phyloP scores from a whole-genome alignment of 2,329 filamentous ascomycete species.

The Diaporthe sp. region DNA sequence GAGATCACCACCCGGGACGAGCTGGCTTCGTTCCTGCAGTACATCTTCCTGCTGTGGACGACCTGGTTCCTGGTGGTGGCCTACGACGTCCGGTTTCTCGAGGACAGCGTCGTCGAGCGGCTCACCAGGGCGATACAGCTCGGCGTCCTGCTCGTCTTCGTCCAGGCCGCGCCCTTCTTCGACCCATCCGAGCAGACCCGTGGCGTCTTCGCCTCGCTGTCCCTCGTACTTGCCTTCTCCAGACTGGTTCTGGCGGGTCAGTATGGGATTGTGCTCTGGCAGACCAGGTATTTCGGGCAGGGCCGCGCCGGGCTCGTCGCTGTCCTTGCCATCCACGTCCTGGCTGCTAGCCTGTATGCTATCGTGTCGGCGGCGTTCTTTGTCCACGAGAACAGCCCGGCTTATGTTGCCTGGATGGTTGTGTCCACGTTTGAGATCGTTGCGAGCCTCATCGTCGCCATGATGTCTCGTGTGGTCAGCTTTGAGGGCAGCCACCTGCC shows the following conservation, averaged over 20 bases:
- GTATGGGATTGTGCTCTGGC: slow-evolving; percentile 29
- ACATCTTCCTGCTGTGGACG: slow-evolving; percentile 26
- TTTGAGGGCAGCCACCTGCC: slow-evolving; percentile 28
- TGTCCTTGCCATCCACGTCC: slow-evolving; percentile 8
- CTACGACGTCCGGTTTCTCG: slow-evolving; percentile 26
- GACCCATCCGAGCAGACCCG: slow-evolving; percentile 7
- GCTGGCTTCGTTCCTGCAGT: slow-evolving; percentile 30
- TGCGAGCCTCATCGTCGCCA: slow-evolving; percentile 15
- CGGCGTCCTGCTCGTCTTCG: slow-evolving; percentile 14
- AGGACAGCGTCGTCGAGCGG: slow-evolving; percentile 31
- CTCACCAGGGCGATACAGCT: slow-evolving; percentile 27
- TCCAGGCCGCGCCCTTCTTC: slow-evolving; percentile 23
- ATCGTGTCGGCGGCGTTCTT: slow-evolving; percentile 25
- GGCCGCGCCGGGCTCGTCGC: slow-evolving; percentile 12
- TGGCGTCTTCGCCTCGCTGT: slow-evolving; percentile 30
- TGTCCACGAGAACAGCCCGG: slow-evolving; percentile 16
- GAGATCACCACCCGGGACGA: slow-evolving; percentile 23
- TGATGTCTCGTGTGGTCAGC: slow-evolving; percentile 25
- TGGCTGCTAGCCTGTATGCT: slow-evolving; percentile 16
- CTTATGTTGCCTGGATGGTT: slow-evolving; percentile 28
- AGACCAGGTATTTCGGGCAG: slow-evolving; percentile 17
- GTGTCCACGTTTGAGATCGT: slow-evolving; percentile 22
- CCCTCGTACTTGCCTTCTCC: neutral
- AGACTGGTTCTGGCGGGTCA: slow-evolving; percentile 32
- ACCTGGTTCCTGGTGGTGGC: slow-evolving; percentile 27